A percentile compares a stretch with the other conserved stretches of the same genome.
phyloP scores from a whole-genome alignment of 371 early-diverging fungal species.

The Gilbertella persicaria region DNA sequence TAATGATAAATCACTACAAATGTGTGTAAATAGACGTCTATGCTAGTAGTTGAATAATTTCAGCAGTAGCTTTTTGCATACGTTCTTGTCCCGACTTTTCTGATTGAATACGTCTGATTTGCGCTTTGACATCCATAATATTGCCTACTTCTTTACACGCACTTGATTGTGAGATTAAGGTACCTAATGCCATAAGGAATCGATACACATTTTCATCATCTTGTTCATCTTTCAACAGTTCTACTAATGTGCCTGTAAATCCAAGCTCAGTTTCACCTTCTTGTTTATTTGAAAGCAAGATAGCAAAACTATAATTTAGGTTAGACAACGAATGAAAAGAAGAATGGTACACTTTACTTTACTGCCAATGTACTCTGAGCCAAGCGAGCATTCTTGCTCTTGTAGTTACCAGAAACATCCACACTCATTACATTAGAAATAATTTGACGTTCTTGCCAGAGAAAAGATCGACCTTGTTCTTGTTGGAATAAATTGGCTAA shows the following conservation, averaged over 20 bases:
- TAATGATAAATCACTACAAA: too few relatives aligned
- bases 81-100: constrained; percentile 19
- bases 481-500: constrained; percentile 63
- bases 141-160: constrained; percentile 35
- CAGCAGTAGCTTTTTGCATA: constrained; percentile 24
- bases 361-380: constrained; percentile 43
- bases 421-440: constrained; percentile 29
- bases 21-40: neutral
- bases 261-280: constrained; percentile 54
- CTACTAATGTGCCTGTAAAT: constrained; percentile 41
- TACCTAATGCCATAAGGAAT: constrained; percentile 59
- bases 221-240: constrained; percentile 47
- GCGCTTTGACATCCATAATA: constrained; percentile 34
- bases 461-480: constrained; percentile 36
- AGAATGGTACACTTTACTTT: too few relatives aligned
- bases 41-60: constrained; percentile 18
- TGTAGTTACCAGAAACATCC: constrained; percentile 29
- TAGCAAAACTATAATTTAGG: constrained; percentile 34
- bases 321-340: too few relatives aligned
- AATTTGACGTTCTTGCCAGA: constrained; percentile 37
- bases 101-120: constrained; percentile 12
- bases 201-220: constrained; percentile 63
- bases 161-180: constrained; percentile 38
- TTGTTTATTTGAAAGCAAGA: constrained; percentile 28
- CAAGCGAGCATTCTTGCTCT: constrained; percentile 34